Conservation (phyloP, 352 stramenopile genomes). For the Phytophthora brassicae region DNA sequence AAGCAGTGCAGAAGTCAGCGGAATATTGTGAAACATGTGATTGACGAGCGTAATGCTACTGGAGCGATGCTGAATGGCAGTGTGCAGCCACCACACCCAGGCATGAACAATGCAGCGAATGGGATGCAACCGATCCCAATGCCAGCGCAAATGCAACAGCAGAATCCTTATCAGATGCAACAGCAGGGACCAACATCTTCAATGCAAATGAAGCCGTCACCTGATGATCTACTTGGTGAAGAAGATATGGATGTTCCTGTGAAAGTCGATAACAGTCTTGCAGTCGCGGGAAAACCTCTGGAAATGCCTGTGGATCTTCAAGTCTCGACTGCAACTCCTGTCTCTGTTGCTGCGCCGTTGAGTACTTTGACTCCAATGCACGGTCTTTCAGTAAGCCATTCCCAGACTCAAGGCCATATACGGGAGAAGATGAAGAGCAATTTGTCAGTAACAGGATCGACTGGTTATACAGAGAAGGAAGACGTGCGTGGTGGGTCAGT, state of each 20-base stretch:
- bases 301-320: slow-evolving; percentile 68
- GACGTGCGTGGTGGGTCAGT: slow-evolving; percentile 13
- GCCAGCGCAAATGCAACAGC: slow-evolving; percentile 41
- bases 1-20: slow-evolving; percentile 79
- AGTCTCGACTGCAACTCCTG: slow-evolving; percentile 30
- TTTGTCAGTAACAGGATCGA: slow-evolving; percentile 1
- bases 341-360: slow-evolving; percentile 24
- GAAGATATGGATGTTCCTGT: slow-evolving; percentile 43
- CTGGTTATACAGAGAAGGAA: slow-evolving; percentile 24
- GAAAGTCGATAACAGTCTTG: slow-evolving; percentile 26
- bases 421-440: slow-evolving; percentile 8
- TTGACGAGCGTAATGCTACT: slow-evolving; percentile 45
- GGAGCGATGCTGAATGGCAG: slow-evolving; percentile 15
- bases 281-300: slow-evolving; percentile 42
- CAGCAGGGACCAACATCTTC: slow-evolving; percentile 1
- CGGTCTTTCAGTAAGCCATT: slow-evolving; percentile 9
- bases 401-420: slow-evolving; percentile 16
- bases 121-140: slow-evolving; percentile 52
- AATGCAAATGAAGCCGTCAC: slow-evolving; percentile 37
- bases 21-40: slow-evolving; percentile 83
- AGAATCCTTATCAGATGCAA: slow-evolving; percentile 23
- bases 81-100: not conserved
- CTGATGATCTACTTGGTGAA: slow-evolving; percentile 54
- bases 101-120: slow-evolving; percentile 12
- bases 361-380: slow-evolving; percentile 22